phyloP scores from a whole-genome alignment of 805 yeast genomes.

The Starmerella apis region DNA sequence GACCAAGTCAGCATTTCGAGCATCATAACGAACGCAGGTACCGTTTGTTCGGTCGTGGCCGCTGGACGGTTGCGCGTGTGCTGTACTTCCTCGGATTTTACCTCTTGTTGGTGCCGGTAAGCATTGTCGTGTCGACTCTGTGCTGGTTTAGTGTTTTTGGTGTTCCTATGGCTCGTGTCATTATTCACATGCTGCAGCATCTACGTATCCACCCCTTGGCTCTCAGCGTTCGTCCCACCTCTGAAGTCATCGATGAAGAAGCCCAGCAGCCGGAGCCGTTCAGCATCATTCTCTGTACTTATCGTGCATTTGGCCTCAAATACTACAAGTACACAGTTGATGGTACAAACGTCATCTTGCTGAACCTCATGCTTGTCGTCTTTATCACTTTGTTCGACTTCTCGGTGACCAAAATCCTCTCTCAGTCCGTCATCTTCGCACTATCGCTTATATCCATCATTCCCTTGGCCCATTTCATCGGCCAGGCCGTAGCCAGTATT shows the following conservation, averaged over 20 bases:
- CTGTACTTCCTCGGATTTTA: constrained; percentile 65
- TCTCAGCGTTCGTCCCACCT: constrained; percentile 52
- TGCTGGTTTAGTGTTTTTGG: constrained; percentile 82
- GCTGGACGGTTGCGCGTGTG: constrained; percentile 78
- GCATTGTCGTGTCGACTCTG: constrained; percentile 42
- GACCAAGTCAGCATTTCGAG: constrained; percentile 19
- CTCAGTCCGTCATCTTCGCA: constrained; percentile 51
- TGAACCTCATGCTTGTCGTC: constrained; percentile 72
- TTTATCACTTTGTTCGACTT: constrained; percentile 73
- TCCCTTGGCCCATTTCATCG: constrained; percentile 92
- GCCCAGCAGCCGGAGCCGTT: constrained; percentile 34
- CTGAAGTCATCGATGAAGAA: constrained; percentile 31
- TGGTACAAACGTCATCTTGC: constrained; percentile 87
- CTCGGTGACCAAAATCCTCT: constrained; percentile 46
- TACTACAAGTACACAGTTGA: constrained; percentile 94
- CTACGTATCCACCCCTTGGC: constrained; percentile 86
- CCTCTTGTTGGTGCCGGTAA: constrained; percentile 56
- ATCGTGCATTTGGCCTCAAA: constrained; percentile 82
- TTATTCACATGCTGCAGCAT: constrained; percentile 58
- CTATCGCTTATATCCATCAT: constrained; percentile 74
- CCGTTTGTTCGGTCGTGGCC: constrained; percentile 81
- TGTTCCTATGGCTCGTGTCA: constrained; percentile 84
- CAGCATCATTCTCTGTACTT: constrained; percentile 68
- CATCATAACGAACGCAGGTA: constrained; percentile 13
- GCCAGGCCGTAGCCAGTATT: constrained; percentile 98